Base-by-base conservation (phyloP, 176 grass and related monocot species). In the Avena insularis region DNA sequence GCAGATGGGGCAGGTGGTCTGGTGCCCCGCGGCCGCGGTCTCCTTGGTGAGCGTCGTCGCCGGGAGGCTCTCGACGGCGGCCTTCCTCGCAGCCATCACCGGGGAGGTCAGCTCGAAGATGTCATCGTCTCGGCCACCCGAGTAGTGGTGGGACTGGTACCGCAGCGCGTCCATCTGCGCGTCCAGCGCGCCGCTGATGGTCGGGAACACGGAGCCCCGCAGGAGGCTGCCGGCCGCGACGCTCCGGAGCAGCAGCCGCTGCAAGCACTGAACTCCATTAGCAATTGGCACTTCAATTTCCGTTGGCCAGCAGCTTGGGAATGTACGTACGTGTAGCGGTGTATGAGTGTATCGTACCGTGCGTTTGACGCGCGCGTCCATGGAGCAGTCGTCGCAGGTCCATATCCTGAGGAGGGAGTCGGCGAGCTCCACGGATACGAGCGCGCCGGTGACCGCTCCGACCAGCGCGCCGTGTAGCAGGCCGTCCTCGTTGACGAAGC, bases 191-290 rank as follows among this genome's bases (percentile, higher is more conserved):
- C 75, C 50, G 75, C 75, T 77, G 10, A 97, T 91, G 45, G 82
- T 79, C 55, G 95, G 95, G 72, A 89, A 91, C 53, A 94, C 86
- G 72, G 87, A 91, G 53, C 94, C 92, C 43, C 90, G 86, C 20
- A 97, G 90, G 7, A 92, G 86, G 27, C 91, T 90, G 74, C 92
- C 90, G n/a, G 62, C 94, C 61, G 87, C 56, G 35, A 97, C 38
- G 75, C 86, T 97, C 83, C 83, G 91, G 53, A 92, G 83, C 29
- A 97, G 90, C 25, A 60, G 78, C 7, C 92, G 71, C 92, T 97
- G 86, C 40, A 43, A 6, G 38, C 6, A 40, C 0, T 4, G 36
- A 38, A 38, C 36, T 38, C 36, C 4, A 38, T 38, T 38, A 38
- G 36, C 36, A 8, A 36, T 20, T 53, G 68, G n/a, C 50, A 53